A percentile compares a stretch with the other conserved stretches of the same genome.
These are phyloP conservation scores for Fusarium brachygibbosum DNA, from an alignment of 2,329 filamentous ascomycete species.

Conservation along the genomic window DNA sequence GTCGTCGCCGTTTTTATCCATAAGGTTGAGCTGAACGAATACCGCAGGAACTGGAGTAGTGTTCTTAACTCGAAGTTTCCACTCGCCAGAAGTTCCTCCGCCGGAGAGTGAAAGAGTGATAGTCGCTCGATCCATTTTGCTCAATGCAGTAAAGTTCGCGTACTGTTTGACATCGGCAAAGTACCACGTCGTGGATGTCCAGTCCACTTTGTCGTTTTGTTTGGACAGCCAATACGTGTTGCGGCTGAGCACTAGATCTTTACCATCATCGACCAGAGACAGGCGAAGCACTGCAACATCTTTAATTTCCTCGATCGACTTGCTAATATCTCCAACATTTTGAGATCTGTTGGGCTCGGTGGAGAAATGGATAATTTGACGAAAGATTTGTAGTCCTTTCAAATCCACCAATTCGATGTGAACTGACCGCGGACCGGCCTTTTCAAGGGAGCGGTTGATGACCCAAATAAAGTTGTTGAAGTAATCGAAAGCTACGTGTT, in stretches of 20 bases:
- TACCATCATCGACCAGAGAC: neutral
- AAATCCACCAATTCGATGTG: neutral
- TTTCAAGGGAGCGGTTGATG: neutral
- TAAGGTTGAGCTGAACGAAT: neutral
- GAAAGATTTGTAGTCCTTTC: neutral
- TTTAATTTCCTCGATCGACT: neutral
- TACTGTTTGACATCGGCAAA: neutral
- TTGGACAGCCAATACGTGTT: conserved; percentile 3
- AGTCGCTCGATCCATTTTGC: neutral
- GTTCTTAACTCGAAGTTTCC: neutral
- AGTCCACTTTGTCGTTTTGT: neutral
- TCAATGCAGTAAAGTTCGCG: neutral
- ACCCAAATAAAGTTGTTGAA: neutral
- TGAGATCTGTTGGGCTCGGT: neutral
- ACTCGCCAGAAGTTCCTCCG: neutral
- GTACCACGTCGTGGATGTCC: conserved; percentile 1
- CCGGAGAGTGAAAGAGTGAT: neutral
- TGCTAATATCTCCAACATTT: neutral
- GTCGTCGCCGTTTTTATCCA: neutral
- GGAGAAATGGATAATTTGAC: neutral
- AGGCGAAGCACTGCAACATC: neutral
- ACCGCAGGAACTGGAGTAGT: neutral
- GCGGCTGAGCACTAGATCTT: neutral
- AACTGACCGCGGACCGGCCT: neutral
- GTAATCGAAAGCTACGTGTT: neutral